Evolutionary conservation across 2,329 filamentous ascomycete species (phyloP).

Genomic region (Sarocladiaceae sp.): DNA sequence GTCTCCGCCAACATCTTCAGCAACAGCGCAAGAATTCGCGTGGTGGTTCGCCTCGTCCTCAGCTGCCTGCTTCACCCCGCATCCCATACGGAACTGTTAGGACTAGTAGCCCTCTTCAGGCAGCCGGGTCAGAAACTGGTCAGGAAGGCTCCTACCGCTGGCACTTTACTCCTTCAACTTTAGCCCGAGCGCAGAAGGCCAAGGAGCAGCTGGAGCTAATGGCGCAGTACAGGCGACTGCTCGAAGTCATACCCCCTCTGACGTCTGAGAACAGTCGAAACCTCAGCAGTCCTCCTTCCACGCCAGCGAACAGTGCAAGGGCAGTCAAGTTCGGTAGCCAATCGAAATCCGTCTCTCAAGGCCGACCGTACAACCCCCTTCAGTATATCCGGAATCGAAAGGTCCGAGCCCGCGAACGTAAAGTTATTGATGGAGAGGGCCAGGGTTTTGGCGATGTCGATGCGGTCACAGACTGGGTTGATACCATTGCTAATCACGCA

Average conservation of each 20-base stretch:
- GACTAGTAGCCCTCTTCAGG: slow-evolving; percentile 39
- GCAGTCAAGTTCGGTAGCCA: slow-evolving; percentile 14
- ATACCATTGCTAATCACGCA: slow-evolving; percentile 46
- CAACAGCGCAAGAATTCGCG: slow-evolving; percentile 60
- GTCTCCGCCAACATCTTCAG: slow-evolving; percentile 62
- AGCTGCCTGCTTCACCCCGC: slow-evolving; percentile 33
- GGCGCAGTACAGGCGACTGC: slow-evolving; percentile 72
- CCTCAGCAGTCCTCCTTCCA: slow-evolving; percentile 35
- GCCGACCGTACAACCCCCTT: slow-evolving; percentile 80
- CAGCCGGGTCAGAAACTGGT: slow-evolving; percentile 34
- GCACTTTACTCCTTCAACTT: slow-evolving; percentile 71
- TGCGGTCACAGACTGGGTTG: slow-evolving; percentile 70
- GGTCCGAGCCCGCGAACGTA: slow-evolving; percentile 71
- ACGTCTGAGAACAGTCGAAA: slow-evolving; percentile 36
- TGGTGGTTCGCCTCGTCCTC: slow-evolving; percentile 53
- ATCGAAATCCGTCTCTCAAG: slow-evolving; percentile 36
- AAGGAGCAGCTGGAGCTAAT: slow-evolving; percentile 81
- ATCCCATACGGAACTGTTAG: slow-evolving; percentile 31
- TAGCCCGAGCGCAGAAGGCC: slow-evolving; percentile 77
- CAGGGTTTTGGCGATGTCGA: slow-evolving; percentile 72
- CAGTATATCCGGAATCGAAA: slow-evolving; percentile 91
- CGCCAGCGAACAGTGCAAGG: slow-evolving; percentile 18
- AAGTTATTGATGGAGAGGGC: slow-evolving; percentile 63
- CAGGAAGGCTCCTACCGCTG: slow-evolving; percentile 48
- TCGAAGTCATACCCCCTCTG: slow-evolving; percentile 74